A percentile compares a stretch with the other conserved stretches of the same genome.
Evolutionary conservation across 768 basidiomycete species (phyloP).

Genomic region (Lanmaoa rubissima): DNA sequence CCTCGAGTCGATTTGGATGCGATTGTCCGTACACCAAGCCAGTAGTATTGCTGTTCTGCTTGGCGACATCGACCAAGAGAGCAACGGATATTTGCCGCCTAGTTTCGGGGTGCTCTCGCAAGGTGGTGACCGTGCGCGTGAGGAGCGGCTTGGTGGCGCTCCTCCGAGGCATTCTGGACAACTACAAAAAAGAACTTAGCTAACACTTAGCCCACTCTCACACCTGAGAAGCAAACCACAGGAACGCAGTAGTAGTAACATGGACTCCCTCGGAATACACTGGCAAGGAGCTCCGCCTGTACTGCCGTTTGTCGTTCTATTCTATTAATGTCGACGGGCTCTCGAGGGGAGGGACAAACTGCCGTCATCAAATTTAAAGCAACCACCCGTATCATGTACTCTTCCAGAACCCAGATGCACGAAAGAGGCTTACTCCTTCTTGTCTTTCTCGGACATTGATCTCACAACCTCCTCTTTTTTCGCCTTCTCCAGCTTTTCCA

Average conservation of each 20-base stretch:
- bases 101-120: background rate
- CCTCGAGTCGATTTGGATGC: constrained; percentile 45
- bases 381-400: background rate
- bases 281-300: background rate
- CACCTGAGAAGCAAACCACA: background rate
- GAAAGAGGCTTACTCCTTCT: constrained; percentile 24
- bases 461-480: constrained; percentile 25
- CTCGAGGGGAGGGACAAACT: background rate
- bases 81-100: background rate
- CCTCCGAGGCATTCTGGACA: constrained; percentile 22
- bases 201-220: constrained; percentile 10
- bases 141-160: constrained; percentile 4
- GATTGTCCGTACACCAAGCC: constrained; percentile 49
- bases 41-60: constrained; percentile 29
- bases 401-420: constrained; percentile 6
- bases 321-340: constrained; percentile 4
- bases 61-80: constrained; percentile 19
- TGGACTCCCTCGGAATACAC: background rate
- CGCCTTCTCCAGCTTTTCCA: constrained; percentile 40
- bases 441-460: constrained; percentile 27
- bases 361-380: constrained; percentile 1
- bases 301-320: background rate
- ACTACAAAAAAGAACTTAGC: constrained; percentile 27
- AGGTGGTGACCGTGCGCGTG: background rate
- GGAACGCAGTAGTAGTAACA: too few relatives aligned